Evolutionary conservation across 495 filamentous ascomycete species (phyloP), one percentile per base, ranked within the genome.

Genomic region (Podospora anserina): DNA sequence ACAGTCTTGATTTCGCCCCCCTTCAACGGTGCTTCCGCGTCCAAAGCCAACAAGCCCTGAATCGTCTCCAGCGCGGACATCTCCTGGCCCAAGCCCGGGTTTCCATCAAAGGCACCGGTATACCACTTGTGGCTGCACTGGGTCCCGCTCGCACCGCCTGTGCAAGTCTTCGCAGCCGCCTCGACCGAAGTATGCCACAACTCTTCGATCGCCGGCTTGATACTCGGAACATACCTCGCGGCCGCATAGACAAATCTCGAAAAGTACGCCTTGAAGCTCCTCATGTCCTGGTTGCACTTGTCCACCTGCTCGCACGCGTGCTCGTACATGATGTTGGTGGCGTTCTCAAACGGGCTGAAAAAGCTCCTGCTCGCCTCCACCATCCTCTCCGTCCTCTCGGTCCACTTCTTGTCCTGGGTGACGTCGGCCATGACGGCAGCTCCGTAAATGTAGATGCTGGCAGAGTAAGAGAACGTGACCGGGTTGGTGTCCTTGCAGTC

Each of bases 201-300:
- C 44, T 79, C 72, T 54, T 79, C 75, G 69, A 93, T 88, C 1
- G 73, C 71, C 27, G 78, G 70, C 13, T 72, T 72, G 11, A 89
- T 89, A 27, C 83, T 86, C 11, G 87, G 87, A 27, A 85, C 83
- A 74, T 92, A 80, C 11, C 85, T 84, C 5, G 88, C 82, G 5
- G 90, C 83, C 13, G 85, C 81, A 39, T 87, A 88, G 73, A 93
- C 85, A 85, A 91, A 95, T n/a, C 88, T 86, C 9, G 90, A 81
- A 23, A 93, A 83, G 71, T 92, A 91, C 34, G 87, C 90, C 78
- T 95, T 95, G 85, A 94, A 95, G 39, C 88, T 87, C 63, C 87
- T 86, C 81, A 91, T 88, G 73, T 95, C 91, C 67, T 82, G 77
- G 74, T 92, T 88, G 80, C 92, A 94, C 0, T 72, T 80, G 60